Evolutionary conservation across 139 green algal genomes (phyloP).

Genomic region (Volvox africanus): DNA sequence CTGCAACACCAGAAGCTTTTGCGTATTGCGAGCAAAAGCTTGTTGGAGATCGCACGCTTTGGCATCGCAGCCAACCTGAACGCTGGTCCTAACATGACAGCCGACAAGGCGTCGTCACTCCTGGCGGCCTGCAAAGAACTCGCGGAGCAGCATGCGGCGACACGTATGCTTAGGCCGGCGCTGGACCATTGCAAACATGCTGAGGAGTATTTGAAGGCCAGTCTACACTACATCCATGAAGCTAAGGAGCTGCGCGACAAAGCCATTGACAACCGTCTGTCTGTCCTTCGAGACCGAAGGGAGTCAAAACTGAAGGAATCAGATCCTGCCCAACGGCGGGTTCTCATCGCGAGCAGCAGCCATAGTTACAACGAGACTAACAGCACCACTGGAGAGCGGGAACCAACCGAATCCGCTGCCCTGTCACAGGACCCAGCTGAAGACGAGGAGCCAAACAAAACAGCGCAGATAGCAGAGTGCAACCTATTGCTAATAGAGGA

Average conservation of each 20-base stretch:
- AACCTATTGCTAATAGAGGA: conserved; percentile 19
- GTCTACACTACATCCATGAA: background rate
- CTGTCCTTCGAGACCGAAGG: background rate
- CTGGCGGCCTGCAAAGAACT: conserved; percentile 23
- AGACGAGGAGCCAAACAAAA: background rate
- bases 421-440: background rate
- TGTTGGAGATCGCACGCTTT: conserved; percentile 32
- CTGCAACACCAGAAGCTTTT: conserved; percentile 6
- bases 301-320: background rate
- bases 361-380: no score
- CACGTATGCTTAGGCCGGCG: background rate
- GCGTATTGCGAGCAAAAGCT: background rate
- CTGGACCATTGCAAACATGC: conserved; percentile 11
- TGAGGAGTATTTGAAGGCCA: background rate
- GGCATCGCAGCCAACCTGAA: conserved; percentile 6
- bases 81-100: background rate
- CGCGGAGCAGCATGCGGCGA: conserved; percentile 1
- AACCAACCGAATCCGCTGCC: no score
- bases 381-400: background rate
- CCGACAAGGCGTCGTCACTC: background rate
- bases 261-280: background rate
- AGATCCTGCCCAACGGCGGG: background rate
- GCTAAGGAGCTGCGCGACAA: background rate
- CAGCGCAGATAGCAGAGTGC: background rate
- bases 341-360: no score